A percentile compares a stretch with the other conserved stretches of the same genome.
phyloP scores from a whole-genome alignment of 305 asterid genomes.

The Salvia sclarea region DNA sequence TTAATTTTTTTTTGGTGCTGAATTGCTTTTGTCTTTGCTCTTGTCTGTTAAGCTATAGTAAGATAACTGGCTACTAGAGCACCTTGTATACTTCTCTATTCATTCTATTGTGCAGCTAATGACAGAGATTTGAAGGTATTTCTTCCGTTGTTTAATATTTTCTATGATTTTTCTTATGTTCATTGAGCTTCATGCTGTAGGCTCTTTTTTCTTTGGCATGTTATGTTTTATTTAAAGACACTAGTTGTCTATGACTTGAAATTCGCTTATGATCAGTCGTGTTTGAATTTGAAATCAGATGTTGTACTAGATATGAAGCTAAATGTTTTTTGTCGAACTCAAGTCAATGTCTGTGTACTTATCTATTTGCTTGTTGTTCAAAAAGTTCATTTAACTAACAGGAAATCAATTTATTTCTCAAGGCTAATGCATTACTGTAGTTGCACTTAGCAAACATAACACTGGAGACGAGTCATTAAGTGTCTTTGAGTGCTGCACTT shows the following conservation, averaged over 20 bases:
- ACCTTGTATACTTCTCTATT: constrained; percentile 3
- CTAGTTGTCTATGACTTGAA: background rate
- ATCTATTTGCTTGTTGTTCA: background rate
- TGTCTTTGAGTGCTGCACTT: constrained; percentile 15
- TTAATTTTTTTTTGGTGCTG: too few relatives aligned
- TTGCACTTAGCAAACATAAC: background rate
- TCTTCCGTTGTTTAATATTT: background rate
- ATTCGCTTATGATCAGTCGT: background rate
- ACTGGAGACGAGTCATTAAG: background rate
- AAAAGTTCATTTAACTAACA: background rate
- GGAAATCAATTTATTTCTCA: constrained; percentile 3
- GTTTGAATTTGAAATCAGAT: constrained; percentile 8
- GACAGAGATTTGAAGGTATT: background rate
- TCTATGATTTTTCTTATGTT: background rate
- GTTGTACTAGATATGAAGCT: constrained; percentile 2
- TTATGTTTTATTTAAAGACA: background rate
- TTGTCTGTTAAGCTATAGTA: background rate
- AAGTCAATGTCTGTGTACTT: constrained; percentile 8
- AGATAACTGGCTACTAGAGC: background rate
- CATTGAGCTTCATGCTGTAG: background rate
- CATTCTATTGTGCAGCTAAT: constrained; percentile 11
- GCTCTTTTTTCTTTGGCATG: background rate
- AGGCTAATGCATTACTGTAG: constrained; percentile 1
- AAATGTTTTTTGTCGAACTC: background rate
- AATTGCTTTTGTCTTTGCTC: too few relatives aligned